Evolutionary conservation across 192 early-diverging fungal genomes (phyloP), one percentile per base, ranked within the genome.

Genomic region (Coemansia sp.): DNA sequence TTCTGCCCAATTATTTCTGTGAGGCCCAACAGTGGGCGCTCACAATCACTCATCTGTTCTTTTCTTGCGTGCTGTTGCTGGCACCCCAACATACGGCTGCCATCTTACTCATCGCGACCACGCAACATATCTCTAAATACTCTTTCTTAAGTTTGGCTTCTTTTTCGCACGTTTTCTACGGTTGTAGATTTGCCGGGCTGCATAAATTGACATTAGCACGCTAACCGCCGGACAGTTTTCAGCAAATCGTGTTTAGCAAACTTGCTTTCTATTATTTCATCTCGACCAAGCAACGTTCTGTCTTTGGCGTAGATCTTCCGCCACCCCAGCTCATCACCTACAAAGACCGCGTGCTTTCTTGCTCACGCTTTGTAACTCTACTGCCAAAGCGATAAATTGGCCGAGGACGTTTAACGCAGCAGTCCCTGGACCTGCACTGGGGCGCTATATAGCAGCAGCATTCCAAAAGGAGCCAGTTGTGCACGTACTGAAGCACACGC

Each of bases 21-120:
- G 6, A 23, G 19, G 19, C 32, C 32, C 32, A 35, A 35, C 32
- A 35, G 32, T 35, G 7, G 32, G 32, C 32, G 41, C 23, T 60
- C 58, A 60, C 47, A 3, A 60, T 60, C 58, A 60, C 58, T 60
- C 58, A 60, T 12, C 15, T 17, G 15, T 47, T 47, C 43, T 17
- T 17, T 12, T 12, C 43, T 17, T n/a, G 43, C 21, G 21, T 5
- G 14, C 43, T 17, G 43, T 17, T 47, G 14, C 43, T 12, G 14
- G 14, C 43, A 47, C n/a, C 43, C n/a, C 43, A 12, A 47, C 43
- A n/a, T 47, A 4, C 12, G 6, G 14, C 15, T 47, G 43, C n/a
- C 43, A 12, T n/a, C n/a, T n/a, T 47, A 47, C 43, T 47, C 43
- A 47, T 47, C 14, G 43, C 43, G 4, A 12, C 43, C 12, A 12